These are phyloP conservation scores for Aschersonia sp. DNA, from an alignment of 2,329 filamentous ascomycete genomes.

Conservation along the genomic window DNA sequence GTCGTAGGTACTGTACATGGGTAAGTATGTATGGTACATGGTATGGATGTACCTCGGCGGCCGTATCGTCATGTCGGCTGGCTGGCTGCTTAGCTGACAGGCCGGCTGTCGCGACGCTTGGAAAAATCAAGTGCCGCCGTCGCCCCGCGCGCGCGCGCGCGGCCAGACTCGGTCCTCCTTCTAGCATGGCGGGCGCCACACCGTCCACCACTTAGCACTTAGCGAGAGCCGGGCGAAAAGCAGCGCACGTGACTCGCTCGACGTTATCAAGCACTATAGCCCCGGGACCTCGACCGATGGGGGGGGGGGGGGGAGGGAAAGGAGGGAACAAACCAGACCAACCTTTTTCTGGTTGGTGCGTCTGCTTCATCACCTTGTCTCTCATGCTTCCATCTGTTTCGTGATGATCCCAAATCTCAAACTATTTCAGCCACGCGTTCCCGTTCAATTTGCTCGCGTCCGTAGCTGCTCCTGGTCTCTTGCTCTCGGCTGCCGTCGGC, in stretches of 20 bases:
- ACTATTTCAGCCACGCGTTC: neutral
- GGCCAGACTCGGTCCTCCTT: neutral
- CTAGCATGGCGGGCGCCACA: too few species aligned
- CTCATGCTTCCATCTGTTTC: neutral
- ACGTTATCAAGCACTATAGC: neutral
- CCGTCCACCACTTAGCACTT: neutral
- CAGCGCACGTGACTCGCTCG: neutral
- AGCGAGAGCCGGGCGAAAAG: neutral
- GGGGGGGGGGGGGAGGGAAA: too few species aligned
- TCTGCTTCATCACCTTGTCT: neutral
- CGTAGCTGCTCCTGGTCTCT: neutral
- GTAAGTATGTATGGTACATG: too few species aligned
- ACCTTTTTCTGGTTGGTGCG: neutral
- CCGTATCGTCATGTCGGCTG: too few species aligned
- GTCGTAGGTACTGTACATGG: too few species aligned
- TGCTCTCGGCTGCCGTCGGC: neutral
- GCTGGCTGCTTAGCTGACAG: too few species aligned
- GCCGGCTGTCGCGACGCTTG: too few species aligned
- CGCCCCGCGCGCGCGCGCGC: too few species aligned
- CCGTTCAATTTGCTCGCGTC: neutral
- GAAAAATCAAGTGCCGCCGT: too few species aligned
- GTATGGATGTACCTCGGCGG: too few species aligned
- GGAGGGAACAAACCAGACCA: neutral
- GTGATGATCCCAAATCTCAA: neutral
- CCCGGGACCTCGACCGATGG: neutral